Evolutionary conservation across 2,329 filamentous ascomycete species (phyloP).

Genomic region (Fusarium irregulare): DNA sequence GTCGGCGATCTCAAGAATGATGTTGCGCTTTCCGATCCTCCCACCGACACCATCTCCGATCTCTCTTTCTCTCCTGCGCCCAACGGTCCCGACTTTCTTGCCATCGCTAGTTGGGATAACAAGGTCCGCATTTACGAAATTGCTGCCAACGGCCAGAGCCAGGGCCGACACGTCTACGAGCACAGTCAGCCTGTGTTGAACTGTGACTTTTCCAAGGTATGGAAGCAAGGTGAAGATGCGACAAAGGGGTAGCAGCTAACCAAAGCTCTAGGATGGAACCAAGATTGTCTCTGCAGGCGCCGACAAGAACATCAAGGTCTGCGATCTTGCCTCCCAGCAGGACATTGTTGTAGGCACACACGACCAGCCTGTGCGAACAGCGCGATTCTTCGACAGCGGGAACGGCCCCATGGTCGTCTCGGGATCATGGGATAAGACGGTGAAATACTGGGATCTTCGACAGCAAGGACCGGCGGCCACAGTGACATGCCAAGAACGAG

Average conservation of each 20-base stretch:
- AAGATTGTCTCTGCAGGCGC: conserved; percentile 89
- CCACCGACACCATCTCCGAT: conserved; percentile 90
- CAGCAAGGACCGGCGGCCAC: conserved; percentile 72
- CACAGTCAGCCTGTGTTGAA: conserved; percentile 87
- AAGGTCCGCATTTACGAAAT: conserved; percentile 98
- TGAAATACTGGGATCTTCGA: conserved; percentile 90
- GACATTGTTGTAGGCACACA: conserved; percentile 83
- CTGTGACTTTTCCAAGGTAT: conserved; percentile 88
- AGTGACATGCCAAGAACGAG: conserved; percentile 77
- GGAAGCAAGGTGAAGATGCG: conserved; percentile 39
- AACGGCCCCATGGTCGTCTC: conserved; percentile 87
- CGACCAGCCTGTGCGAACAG: conserved; percentile 82
- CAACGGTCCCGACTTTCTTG: conserved; percentile 76
- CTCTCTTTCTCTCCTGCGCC: conserved; percentile 79
- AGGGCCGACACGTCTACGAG: conserved; percentile 87
- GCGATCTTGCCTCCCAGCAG: conserved; percentile 79
- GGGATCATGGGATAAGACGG: conserved; percentile 89
- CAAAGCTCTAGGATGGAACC: conserved; percentile 77
- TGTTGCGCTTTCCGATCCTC: conserved; percentile 79
- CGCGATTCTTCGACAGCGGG: conserved; percentile 79
- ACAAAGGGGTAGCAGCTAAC: conserved; percentile 17
- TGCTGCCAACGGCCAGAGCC: conserved; percentile 77
- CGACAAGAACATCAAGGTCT: conserved; percentile 89
- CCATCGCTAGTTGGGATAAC: conserved; percentile 96
- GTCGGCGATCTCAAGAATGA: conserved; percentile 93